These are phyloP conservation scores for Sphagnum fallax DNA, from an alignment of 228 moss, liverwort and hornwort species.

Conservation along the genomic window DNA sequence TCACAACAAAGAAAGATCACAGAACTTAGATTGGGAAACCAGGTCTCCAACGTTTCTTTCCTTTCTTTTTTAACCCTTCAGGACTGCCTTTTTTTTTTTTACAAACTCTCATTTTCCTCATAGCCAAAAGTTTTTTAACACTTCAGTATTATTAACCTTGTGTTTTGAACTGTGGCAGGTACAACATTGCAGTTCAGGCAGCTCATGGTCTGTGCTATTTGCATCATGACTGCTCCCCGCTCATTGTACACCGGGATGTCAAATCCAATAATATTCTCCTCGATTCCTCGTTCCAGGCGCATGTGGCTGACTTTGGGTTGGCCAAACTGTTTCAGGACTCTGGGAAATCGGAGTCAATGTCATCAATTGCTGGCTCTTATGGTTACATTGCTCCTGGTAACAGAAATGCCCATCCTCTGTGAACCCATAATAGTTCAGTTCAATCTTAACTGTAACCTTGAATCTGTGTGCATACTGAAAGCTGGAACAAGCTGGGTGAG, in stretches of 20 bases:
- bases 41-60: not conserved
- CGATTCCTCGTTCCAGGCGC: conserved; percentile 27
- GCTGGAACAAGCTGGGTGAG: too few relatives aligned
- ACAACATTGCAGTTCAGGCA: conserved; percentile 31
- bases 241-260: conserved; percentile 34
- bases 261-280: conserved; percentile 39
- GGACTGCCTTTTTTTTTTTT: not conserved
- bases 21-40: conserved; percentile 30
- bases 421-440: not conserved
- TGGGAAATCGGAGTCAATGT: conserved; percentile 43
- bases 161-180: not conserved
- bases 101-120: not conserved
- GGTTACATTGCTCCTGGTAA: conserved; percentile 40
- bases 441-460: not conserved
- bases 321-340: conserved; percentile 31
- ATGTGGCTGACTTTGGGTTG: conserved; percentile 38
- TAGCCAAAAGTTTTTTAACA: not conserved
- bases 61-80: not conserved
- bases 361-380: conserved; percentile 38
- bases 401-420: not conserved
- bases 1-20: conserved; percentile 18
- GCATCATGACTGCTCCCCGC: conserved; percentile 38
- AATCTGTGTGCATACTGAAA: not conserved
- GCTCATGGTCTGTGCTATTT: conserved; percentile 35
- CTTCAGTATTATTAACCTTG: not conserved